A percentile compares a stretch with the other conserved stretches of the same genome.
Conservation (phyloP, 2,329 filamentous ascomycete genomes). For the Fusarium newnesense region DNA sequence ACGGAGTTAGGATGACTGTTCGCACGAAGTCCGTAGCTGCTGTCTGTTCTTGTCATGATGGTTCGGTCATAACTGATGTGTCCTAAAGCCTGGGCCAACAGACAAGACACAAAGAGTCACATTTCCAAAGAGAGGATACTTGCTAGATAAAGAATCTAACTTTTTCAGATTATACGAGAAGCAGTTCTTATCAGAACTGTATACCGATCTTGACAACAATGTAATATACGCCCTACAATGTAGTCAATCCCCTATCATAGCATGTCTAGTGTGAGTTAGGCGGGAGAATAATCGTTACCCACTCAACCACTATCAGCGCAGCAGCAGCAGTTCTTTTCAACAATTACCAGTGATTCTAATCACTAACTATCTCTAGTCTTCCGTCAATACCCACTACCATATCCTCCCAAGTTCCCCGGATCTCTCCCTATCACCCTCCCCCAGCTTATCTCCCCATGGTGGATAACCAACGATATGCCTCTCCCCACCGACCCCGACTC, state of each 20-base stretch:
- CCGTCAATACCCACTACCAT: not conserved
- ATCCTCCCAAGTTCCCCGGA: not conserved
- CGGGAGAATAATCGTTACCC: not conserved
- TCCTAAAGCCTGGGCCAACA: rapidly evolving
- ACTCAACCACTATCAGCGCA: not conserved
- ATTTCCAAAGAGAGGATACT: not conserved
- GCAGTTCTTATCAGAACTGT: not conserved
- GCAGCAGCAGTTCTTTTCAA: not conserved
- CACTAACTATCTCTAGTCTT: not conserved
- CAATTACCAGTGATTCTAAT: not conserved
- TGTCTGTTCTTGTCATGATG: not conserved
- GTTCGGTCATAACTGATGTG: not conserved
- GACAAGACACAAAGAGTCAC: not conserved
- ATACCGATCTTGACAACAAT: not conserved
- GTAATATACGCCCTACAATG: not conserved
- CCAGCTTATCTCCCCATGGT: constrained; percentile 15
- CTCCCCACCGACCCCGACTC: not conserved
- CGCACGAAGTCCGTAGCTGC: not conserved
- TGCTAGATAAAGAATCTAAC: not conserved
- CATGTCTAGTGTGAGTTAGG: not conserved
- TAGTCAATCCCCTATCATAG: not conserved
- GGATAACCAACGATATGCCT: constrained; percentile 16
- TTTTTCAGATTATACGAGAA: rapidly evolving
- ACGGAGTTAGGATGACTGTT: not conserved
- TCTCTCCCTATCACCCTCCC: not conserved